phyloP scores from a whole-genome alignment of 805 yeast species.

The Aciculoconidium aculeatum region DNA sequence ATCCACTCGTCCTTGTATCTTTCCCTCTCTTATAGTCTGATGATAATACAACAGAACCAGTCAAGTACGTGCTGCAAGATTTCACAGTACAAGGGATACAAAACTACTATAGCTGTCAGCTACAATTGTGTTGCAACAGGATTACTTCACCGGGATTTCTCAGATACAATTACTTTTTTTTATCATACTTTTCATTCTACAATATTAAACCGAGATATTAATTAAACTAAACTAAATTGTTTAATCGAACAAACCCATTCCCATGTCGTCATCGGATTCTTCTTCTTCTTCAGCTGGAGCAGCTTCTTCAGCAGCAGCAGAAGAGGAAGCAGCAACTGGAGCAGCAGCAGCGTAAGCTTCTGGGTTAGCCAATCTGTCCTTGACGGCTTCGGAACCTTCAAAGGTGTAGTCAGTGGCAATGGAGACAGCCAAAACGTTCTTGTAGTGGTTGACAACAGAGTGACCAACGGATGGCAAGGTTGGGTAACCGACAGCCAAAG shows the following conservation, averaged over 20 bases:
- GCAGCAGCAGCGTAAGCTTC: conserved; percentile 99
- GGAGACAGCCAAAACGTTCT: conserved; percentile 96
- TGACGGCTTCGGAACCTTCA: conserved; percentile 98
- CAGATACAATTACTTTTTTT: too few species aligned
- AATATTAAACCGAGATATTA: conserved; percentile 1
- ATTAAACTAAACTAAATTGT: neutral
- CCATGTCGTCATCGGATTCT: conserved; percentile 88
- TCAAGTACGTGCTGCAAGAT: too few species aligned
- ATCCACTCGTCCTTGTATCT: too few species aligned
- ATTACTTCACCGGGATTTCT: too few species aligned
- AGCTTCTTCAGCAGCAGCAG: conserved; percentile 65
- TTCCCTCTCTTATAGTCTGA: too few species aligned
- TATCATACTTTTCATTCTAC: conserved; percentile 1
- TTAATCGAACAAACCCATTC: conserved; percentile 96
- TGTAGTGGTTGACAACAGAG: conserved; percentile 98
- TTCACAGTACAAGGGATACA: too few species aligned
- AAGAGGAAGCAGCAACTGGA: conserved; percentile 86
- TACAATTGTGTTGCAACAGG: too few species aligned
- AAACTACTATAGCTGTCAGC: too few species aligned
- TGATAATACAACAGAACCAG: too few species aligned
- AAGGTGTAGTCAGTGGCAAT: conserved; percentile 98
- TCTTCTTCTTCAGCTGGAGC: conserved; percentile 67
- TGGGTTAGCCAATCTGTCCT: conserved; percentile 99
- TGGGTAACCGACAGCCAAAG: conserved; percentile 98
- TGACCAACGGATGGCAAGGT: conserved; percentile 99